phyloP scores from a whole-genome alignment of 208 protist species.

The Acanthamoeba rhysodes region DNA sequence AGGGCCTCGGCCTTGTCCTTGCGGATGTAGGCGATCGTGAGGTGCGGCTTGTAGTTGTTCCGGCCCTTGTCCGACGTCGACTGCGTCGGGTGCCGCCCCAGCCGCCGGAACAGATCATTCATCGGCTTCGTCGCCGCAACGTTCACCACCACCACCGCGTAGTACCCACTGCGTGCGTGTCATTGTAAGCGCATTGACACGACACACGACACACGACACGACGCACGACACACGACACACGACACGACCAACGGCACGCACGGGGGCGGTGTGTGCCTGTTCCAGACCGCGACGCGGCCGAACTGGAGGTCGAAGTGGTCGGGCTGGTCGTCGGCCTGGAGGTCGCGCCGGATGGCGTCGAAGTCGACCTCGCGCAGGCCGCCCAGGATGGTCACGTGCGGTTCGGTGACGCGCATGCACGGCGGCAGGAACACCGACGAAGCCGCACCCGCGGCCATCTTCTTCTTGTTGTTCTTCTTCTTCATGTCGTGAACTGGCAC shows the following conservation, averaged over 20 bases:
- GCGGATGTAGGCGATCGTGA: constrained; percentile 36
- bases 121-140: neutral
- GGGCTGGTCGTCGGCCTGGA: neutral
- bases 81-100: constrained; percentile 19
- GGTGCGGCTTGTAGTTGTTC: constrained; percentile 14
- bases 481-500: neutral
- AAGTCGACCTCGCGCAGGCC: constrained; percentile 32
- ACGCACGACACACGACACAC: neutral
- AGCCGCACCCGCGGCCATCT: neutral
- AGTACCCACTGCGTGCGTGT: neutral
- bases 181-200: neutral
- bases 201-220: too few species aligned
- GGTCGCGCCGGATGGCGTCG: constrained; percentile 1
- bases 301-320: constrained; percentile 7
- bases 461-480: neutral
- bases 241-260: neutral
- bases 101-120: neutral
- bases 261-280: neutral
- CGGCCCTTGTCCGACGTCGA: constrained; percentile 3
- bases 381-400: constrained; percentile 36
- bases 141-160: neutral
- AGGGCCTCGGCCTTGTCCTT: constrained; percentile 40
- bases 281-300: constrained; percentile 28
- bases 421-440: neutral
- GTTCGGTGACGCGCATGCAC: neutral